Base-by-base conservation (phyloP, 139 green algal genomes). In the Haematococcus sp. region DNA sequence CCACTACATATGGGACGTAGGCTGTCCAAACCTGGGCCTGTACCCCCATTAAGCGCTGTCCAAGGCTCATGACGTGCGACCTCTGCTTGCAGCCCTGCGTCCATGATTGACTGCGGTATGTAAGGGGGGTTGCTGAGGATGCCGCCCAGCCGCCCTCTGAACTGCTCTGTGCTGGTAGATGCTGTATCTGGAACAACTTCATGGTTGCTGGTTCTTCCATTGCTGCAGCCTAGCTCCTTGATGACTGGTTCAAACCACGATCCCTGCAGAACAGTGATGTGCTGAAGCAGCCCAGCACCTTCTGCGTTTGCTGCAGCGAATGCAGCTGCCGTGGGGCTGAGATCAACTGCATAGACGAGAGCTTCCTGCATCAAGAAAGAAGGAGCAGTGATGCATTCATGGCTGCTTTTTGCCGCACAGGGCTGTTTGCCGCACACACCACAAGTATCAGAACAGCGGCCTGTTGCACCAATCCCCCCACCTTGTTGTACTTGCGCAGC, bases 121-220 rank as follows among this genome's bases (percentile, higher is more conserved):
- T 98, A 98, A 4, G 94, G 94, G 17, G 94, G 94, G 80, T 98
- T 98, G 80, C 84, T 93, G 7, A 98, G 73, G 4, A 98, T 67
- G 19, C 92, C 94, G n/a, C 78, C 84, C 13, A 97, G 49, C 55
- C 64, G 35, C 15, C 88, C 79, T 32, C 11, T 60, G 52, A 4
- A 7, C 52, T 25, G 20, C 52, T 60, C 4, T 7, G 9, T 27
- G 52, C 22, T 60, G 52, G 52, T 60, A 27, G 22, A 54, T 15
- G 44, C 54, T 61, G 54, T 22, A 11, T 11, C 16, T 27, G 17
- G 27, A 25, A 17, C 17, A 22, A 33, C 25, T 34, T 34, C 11
- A 23, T 34, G 25, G 54, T 22, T 27, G 54, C 54, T 61, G 17
- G 5, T 31, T 25, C 54, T 61, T 16, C 54, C 27, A 22, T 25